Percentiles rank a stretch among this genome's conserved stretches.
Conservation (phyloP, 1,139 yeast genomes). For the Pichia norvegensis region DNA sequence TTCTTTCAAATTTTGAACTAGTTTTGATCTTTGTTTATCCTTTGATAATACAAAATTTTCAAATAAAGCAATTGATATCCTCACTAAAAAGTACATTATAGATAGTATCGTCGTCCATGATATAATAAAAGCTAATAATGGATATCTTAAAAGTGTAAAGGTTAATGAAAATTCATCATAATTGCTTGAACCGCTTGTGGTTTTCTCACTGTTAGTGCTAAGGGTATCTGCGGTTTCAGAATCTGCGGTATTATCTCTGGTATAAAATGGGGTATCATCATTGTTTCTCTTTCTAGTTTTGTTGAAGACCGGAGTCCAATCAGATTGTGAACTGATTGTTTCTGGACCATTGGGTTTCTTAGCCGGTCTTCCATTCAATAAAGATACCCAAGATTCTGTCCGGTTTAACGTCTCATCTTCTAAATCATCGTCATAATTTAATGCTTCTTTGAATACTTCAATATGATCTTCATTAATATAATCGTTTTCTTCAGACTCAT, state of each 20-base stretch:
- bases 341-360: constrained; percentile 27
- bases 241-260: neutral
- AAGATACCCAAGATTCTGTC: constrained; percentile 9
- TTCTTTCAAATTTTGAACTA: constrained; percentile 43
- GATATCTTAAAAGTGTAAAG: constrained; percentile 58
- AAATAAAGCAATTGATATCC: constrained; percentile 57
- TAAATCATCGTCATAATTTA: constrained; percentile 27
- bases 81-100: constrained; percentile 41
- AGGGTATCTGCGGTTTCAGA: neutral
- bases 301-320: constrained; percentile 57
- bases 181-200: neutral
- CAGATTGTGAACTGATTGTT: constrained; percentile 51
- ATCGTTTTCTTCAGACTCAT: constrained; percentile 15
- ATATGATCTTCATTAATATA: constrained; percentile 30
- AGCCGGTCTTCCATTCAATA: neutral
- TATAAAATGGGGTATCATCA: neutral
- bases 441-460: constrained; percentile 34
- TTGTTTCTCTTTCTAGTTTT: constrained; percentile 16
- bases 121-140: constrained; percentile 44
- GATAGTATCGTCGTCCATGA: constrained; percentile 50
- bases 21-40: constrained; percentile 48
- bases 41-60: constrained; percentile 48
- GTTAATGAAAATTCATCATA: constrained; percentile 38
- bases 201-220: neutral
- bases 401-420: constrained; percentile 10